Percentiles rank a stretch among this genome's conserved stretches.
phyloP scores from a whole-genome alignment of 805 yeast genomes.

The Ogataea sp. region DNA sequence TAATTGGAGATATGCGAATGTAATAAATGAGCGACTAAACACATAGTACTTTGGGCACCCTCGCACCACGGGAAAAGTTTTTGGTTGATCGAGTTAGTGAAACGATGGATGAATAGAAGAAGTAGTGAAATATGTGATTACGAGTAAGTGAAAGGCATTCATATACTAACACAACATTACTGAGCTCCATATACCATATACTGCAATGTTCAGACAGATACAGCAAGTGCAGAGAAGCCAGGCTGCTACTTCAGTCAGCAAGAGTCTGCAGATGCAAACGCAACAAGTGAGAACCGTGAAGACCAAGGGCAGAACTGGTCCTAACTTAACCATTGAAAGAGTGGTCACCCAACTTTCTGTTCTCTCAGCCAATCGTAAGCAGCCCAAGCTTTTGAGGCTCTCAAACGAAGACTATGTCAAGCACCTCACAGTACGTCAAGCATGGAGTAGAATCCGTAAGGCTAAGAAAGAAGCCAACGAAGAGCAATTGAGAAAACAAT shows the following conservation, averaged over 20 bases:
- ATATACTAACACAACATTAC: too few species aligned
- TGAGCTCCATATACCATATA: neutral
- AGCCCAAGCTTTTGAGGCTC: slow-evolving; percentile 72
- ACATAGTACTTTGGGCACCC: too few species aligned
- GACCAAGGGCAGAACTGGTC: neutral
- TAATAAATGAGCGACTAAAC: too few species aligned
- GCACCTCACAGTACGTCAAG: slow-evolving; percentile 73
- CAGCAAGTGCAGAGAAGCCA: neutral
- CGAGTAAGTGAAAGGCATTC: too few species aligned
- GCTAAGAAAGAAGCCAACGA: slow-evolving; percentile 37
- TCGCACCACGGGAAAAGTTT: too few species aligned
- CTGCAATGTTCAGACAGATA: neutral
- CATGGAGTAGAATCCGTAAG: slow-evolving; percentile 65
- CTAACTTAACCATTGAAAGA: slow-evolving; percentile 15
- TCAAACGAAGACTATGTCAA: slow-evolving; percentile 76
- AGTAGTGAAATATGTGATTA: too few species aligned
- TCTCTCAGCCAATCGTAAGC: slow-evolving; percentile 78
- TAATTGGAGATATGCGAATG: too few species aligned
- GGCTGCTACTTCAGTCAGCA: too few species aligned
- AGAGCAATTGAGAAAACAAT: slow-evolving; percentile 48
- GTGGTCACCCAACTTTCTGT: slow-evolving; percentile 59
- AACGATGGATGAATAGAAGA: too few species aligned
- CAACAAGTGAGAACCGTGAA: neutral
- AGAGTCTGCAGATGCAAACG: too few species aligned
- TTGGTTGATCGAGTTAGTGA: too few species aligned